Base-by-base conservation (phyloP, 768 basidiomycete genomes). In the Boletus subparvulus region DNA sequence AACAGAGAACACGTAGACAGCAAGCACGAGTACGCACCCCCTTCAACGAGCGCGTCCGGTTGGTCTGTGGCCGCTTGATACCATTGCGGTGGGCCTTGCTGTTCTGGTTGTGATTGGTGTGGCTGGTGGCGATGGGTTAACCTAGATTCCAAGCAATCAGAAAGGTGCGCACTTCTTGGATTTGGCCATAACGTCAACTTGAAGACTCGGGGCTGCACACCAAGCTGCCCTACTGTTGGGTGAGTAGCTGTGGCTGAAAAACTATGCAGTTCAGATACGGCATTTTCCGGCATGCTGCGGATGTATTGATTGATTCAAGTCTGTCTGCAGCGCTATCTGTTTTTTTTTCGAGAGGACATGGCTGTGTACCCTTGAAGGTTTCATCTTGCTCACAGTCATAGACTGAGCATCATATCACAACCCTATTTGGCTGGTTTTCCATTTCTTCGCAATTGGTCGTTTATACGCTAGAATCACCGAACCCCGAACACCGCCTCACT, bases 51-150 rank as follows among this genome's bases (percentile, higher is more conserved):
- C 87, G 83, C 65, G 89, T 83, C 67, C 86, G 83, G 72, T 83
- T 79, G 56, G 83, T 80, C 74, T 80, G 77, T 51, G 92, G 88
- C 74, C 81, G 84, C 80, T 90, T 93, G 80, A 98, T 96, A 70
- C 95, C 96, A 81, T 98, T 98, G 63, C 90, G 85, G 82, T 98
- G 96, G 63, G 96, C 94, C 85, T 97, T 98, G 77, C 85, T 86
- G 82, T 67, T 92, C 80, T 97, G 94, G 82, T 96, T 97, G 83
- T 96, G 94, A 76, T 92, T 92, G 69, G 89, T 92, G 74, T 93
- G 88, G 69, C 90, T 94, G 60, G 55, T 93, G 59, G 55, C 9
- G 45, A 44, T 7, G 44, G 13, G 46, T 71, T 47, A 70, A 54
- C 43, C 40, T 46, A 30, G 14, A 42, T 62, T 50, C 56, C 47